Evolutionary conservation across 805 yeast species (phyloP).

Genomic region (Starmerella floris): DNA sequence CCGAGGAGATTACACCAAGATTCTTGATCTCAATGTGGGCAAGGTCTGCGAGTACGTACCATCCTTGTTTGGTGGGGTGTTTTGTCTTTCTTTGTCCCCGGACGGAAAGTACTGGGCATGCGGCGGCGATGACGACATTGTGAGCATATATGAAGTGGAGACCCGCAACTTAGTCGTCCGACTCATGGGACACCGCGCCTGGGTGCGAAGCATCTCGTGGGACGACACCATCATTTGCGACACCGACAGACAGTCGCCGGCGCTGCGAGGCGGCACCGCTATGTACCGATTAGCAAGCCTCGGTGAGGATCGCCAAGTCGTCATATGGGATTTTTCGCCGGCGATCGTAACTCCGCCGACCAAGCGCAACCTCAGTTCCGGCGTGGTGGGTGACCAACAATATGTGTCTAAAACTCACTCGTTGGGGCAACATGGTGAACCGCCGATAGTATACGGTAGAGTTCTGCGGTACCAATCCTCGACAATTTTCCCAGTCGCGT

Average conservation of each 20-base stretch:
- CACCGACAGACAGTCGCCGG: conserved; percentile 18
- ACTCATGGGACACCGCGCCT: conserved; percentile 40
- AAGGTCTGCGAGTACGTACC: conserved; percentile 42
- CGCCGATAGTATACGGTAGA: conserved; percentile 20
- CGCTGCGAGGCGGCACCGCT: conserved; percentile 20
- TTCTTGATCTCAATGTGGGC: conserved; percentile 40
- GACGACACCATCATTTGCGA: conserved; percentile 23
- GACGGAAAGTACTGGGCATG: conserved; percentile 36
- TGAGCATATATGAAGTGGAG: conserved; percentile 33
- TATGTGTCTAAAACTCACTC: conserved; percentile 7
- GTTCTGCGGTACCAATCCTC: conserved; percentile 21
- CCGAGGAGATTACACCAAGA: conserved; percentile 51
- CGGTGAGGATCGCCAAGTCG: conserved; percentile 42
- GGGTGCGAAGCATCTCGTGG: conserved; percentile 37
- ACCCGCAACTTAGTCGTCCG: conserved; percentile 26
- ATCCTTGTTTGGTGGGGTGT: conserved; percentile 53
- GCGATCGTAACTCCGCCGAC: conserved; percentile 25
- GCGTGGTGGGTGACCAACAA: neutral
- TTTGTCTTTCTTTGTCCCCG: conserved; percentile 40
- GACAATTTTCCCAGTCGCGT: conserved; percentile 22
- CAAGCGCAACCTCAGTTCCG: conserved; percentile 1
- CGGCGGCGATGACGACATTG: conserved; percentile 46
- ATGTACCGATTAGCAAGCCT: conserved; percentile 39
- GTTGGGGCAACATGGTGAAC: neutral
- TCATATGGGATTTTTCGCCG: conserved; percentile 45